Conservation (phyloP, 139 green algal species). For the Chlorella sp. region DNA sequence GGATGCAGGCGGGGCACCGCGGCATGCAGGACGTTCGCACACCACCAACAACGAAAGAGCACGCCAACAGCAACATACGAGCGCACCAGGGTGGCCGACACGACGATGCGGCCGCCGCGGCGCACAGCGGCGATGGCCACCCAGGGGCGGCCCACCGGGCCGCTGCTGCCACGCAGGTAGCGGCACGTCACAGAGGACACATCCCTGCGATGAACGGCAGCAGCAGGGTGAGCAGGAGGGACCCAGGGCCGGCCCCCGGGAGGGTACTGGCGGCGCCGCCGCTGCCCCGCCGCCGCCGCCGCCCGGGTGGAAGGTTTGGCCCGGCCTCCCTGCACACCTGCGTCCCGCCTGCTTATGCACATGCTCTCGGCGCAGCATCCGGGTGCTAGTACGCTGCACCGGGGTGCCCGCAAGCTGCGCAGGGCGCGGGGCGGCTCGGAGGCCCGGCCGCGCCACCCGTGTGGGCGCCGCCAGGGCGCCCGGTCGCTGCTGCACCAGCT, state of each 20-base stretch:
- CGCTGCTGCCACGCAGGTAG: slow-evolving; percentile 20
- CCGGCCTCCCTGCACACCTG: slow-evolving; percentile 3
- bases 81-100: slow-evolving; percentile 35
- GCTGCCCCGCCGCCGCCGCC: neutral
- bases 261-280: too few relatives aligned
- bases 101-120: slow-evolving; percentile 18
- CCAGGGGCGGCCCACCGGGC: slow-evolving; percentile 32
- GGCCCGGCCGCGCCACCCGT: neutral
- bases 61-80: neutral
- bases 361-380: neutral
- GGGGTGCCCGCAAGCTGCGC: neutral
- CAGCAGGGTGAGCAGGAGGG: too few relatives aligned
- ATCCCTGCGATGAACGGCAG: neutral
- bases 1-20: neutral
- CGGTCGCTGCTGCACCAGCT: neutral
- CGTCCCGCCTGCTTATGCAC: neutral
- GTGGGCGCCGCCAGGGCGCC: neutral
- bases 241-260: too few relatives aligned
- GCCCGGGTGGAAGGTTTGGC: slow-evolving; percentile 8
- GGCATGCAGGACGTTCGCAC: neutral
- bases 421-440: neutral
- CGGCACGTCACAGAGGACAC: neutral
- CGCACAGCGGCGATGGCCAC: slow-evolving; percentile 29
- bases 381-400: neutral
- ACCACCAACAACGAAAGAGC: neutral